Evolutionary conservation across 2,329 filamentous ascomycete genomes (phyloP).

Genomic region (Parastagonospora nodorum): DNA sequence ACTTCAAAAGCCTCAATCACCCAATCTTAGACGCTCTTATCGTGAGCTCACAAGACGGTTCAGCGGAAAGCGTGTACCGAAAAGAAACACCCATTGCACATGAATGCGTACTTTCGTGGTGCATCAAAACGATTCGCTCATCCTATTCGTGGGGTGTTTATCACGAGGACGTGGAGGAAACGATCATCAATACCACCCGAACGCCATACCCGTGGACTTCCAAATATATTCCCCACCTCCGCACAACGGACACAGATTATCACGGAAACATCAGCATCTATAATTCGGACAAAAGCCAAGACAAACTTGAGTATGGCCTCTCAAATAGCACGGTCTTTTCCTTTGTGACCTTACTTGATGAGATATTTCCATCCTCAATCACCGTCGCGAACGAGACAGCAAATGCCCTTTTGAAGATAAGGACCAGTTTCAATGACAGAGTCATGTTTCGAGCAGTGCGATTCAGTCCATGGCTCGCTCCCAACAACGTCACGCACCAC

Average conservation of each 20-base stretch:
- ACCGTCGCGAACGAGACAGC: neutral
- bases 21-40: slow-evolving; percentile 18
- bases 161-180: slow-evolving; percentile 13
- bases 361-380: slow-evolving; percentile 10
- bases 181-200: neutral
- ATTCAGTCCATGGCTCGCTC: slow-evolving; percentile 20
- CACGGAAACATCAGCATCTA: no score
- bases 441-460: neutral
- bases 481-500: slow-evolving; percentile 27
- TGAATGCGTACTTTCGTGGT: slow-evolving; percentile 29
- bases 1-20: slow-evolving; percentile 18
- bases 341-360: slow-evolving; percentile 3
- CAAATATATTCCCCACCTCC: no score
- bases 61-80: slow-evolving; percentile 9
- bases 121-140: slow-evolving; percentile 27
- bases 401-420: slow-evolving; percentile 1
- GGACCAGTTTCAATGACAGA: slow-evolving; percentile 1
- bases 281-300: no score
- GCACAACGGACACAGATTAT: no score
- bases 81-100: slow-evolving; percentile 14
- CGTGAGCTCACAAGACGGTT: slow-evolving; percentile 9
- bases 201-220: no score
- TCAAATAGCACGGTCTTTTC: slow-evolving; percentile 1
- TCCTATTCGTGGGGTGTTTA: slow-evolving; percentile 18
- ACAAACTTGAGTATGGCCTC: slow-evolving; percentile 1